Conservation (phyloP, 768 basidiomycete species). For the Calvatia gigantea region DNA sequence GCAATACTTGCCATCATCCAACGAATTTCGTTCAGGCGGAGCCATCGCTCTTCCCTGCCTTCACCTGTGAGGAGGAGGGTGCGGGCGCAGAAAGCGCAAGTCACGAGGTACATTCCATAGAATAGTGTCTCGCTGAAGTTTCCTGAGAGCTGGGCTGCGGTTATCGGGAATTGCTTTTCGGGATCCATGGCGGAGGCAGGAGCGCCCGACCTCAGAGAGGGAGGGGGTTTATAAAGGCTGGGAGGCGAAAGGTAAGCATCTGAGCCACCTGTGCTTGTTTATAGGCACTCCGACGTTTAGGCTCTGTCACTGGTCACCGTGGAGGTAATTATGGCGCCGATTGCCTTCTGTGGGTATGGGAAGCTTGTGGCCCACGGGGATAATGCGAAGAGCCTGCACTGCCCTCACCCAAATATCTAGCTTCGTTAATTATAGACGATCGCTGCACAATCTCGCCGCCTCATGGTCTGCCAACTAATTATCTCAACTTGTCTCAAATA, state of each 20-base stretch:
- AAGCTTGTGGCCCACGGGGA: not conserved
- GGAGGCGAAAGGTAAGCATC: not conserved
- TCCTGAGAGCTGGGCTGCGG: conserved; percentile 9
- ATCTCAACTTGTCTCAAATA: no score
- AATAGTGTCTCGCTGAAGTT: conserved; percentile 11
- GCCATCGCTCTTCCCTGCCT: conserved; percentile 7
- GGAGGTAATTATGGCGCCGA: not conserved
- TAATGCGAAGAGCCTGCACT: not conserved
- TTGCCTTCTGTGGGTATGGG: not conserved
- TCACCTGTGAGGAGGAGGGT: not conserved
- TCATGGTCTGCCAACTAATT: not conserved
- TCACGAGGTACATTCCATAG: conserved; percentile 9
- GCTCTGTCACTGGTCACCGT: no score
- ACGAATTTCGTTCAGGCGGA: conserved; percentile 2
- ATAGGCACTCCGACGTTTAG: not conserved
- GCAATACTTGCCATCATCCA: conserved; percentile 8
- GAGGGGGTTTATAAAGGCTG: not conserved
- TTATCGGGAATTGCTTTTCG: not conserved
- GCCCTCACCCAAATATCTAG: not conserved
- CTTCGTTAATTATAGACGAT: not conserved
- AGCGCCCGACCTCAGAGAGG: not conserved
- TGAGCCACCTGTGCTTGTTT: not conserved
- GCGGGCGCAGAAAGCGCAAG: not conserved
- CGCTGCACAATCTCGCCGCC: not conserved
- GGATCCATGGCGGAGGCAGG: not conserved